These are phyloP conservation scores for Zizania palustris DNA, from an alignment of 202 grass and related monocot species.

Conservation along the genomic window DNA sequence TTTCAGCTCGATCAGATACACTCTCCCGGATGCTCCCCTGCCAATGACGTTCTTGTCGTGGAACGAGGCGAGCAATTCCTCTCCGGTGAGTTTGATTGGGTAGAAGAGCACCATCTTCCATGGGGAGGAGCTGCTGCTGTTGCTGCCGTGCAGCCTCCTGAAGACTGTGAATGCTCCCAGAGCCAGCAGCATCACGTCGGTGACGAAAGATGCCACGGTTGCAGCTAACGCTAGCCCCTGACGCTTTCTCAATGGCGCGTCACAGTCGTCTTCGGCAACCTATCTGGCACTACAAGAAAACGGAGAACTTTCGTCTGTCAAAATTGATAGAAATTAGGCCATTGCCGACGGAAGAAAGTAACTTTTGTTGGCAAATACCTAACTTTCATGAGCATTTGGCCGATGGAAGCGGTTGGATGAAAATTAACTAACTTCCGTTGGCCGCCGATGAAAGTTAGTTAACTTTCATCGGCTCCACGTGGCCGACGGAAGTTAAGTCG, in stretches of 20 bases:
- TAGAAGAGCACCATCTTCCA: conserved; percentile 71
- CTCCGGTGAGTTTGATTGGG: conserved; percentile 57
- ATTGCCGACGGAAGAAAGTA: too few relatives aligned
- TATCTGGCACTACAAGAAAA: too few relatives aligned
- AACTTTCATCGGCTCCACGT: too few relatives aligned
- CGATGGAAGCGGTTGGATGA: too few relatives aligned
- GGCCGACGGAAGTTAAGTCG: too few relatives aligned
- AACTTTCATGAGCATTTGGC: too few relatives aligned
- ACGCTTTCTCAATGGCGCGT: conserved; percentile 8
- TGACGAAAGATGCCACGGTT: conserved; percentile 42
- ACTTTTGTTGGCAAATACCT: too few relatives aligned
- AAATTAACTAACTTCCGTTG: too few relatives aligned
- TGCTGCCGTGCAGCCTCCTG: conserved; percentile 19
- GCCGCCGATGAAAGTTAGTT: too few relatives aligned
- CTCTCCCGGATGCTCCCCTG: conserved; percentile 62
- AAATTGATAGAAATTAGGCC: too few relatives aligned
- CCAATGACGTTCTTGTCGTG: conserved; percentile 59
- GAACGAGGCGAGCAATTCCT: conserved; percentile 54
- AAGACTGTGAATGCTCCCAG: conserved; percentile 45
- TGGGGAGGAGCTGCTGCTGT: neutral
- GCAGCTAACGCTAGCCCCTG: conserved; percentile 43
- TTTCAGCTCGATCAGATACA: conserved; percentile 45
- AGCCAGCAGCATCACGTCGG: conserved; percentile 41
- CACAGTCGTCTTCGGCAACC: conserved; percentile 49
- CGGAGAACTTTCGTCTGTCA: too few relatives aligned